Percentiles rank a stretch among this genome's conserved stretches.
Conservation (phyloP, 1,139 yeast species). For the Spencermartinsiella ligniputridi region DNA sequence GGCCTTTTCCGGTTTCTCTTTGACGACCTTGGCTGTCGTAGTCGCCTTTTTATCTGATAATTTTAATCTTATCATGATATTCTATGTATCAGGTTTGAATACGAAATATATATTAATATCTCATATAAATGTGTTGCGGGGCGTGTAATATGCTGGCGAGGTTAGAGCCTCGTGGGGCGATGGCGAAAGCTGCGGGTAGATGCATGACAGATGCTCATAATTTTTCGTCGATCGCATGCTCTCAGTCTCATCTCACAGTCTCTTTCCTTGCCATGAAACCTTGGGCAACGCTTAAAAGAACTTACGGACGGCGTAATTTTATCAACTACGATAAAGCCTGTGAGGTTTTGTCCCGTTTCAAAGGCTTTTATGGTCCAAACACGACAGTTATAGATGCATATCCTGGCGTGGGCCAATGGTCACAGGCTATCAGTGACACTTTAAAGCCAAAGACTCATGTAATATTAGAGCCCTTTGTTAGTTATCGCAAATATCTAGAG, state of each 20-base stretch:
- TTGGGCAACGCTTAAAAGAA: constrained; percentile 14
- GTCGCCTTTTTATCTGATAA: not conserved
- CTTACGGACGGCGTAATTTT: constrained; percentile 23
- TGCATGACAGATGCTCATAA: too few relatives aligned
- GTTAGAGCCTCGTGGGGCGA: too few relatives aligned
- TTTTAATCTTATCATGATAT: not conserved
- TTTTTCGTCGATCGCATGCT: too few relatives aligned
- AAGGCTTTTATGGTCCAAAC: constrained; percentile 36
- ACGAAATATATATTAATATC: too few relatives aligned
- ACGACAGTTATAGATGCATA: constrained; percentile 62
- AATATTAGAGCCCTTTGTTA: constrained; percentile 49
- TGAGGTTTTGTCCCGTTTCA: constrained; percentile 6
- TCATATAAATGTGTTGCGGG: too few relatives aligned
- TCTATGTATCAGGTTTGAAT: too few relatives aligned
- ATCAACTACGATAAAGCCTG: constrained; percentile 21
- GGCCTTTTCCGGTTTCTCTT: constrained; percentile 49
- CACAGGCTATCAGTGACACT: constrained; percentile 48
- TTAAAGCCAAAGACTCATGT: constrained; percentile 59
- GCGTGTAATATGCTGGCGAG: too few relatives aligned
- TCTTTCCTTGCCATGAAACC: too few relatives aligned
- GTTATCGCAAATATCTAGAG: constrained; percentile 29
- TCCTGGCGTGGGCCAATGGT: constrained; percentile 42
- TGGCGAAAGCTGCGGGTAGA: too few relatives aligned
- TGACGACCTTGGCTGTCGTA: constrained; percentile 7
- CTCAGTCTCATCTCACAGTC: too few relatives aligned